Evolutionary conservation across 176 grass and related monocot genomes (phyloP), one percentile per base, ranked within the genome.

Genomic region (Hsuehochloa calcarea): DNA sequence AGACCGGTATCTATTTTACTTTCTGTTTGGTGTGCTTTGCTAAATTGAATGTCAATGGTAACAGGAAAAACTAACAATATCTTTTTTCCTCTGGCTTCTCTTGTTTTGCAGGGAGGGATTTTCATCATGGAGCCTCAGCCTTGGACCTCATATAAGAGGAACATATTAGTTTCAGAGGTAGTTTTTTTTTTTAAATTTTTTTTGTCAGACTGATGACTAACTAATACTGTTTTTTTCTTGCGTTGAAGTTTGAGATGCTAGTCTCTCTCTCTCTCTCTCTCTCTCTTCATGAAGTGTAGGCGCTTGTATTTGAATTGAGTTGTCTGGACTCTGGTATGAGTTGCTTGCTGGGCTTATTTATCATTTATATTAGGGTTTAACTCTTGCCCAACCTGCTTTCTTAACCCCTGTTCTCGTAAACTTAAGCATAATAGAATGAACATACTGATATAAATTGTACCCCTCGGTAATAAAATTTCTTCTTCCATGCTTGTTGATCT

Each of bases 101-200:
- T 89, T 77, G 58, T 70, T 59, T 89, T 68, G 6, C 55, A 99
- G 96, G 96, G 93, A 77, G 96, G 96, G 22, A 59, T 96, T 65
- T 90, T 99, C 74, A 73, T 99, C 47, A 85, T 99, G 87, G 96
- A 99, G 79, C 88, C 96, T 86, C 93, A 99, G 70, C 96, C 96
- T 68, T 96, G 93, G 93, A 94, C 62, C 68, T 99, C 96, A 16
- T 99, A 99, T 84, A 96, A 78, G 88, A 90, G n/a, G 72, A 94
- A 96, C 76, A 85, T 85, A 75, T 75, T 70, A 38, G 90, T 96
- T 86, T 96, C 93, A 70, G 86, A 91, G 86, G 96, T 99, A 87
- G 52, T 65, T 85, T 25, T 72, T 51, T 22, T 40, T 79, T 64
- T 20, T 27, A 52, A 82, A 22, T 72, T 51, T 22, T 40, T 79